Evolutionary conservation across 352 stramenopile species (phyloP), one percentile per base, ranked within the genome.

Genomic region (Phytopythium oedochilum): DNA sequence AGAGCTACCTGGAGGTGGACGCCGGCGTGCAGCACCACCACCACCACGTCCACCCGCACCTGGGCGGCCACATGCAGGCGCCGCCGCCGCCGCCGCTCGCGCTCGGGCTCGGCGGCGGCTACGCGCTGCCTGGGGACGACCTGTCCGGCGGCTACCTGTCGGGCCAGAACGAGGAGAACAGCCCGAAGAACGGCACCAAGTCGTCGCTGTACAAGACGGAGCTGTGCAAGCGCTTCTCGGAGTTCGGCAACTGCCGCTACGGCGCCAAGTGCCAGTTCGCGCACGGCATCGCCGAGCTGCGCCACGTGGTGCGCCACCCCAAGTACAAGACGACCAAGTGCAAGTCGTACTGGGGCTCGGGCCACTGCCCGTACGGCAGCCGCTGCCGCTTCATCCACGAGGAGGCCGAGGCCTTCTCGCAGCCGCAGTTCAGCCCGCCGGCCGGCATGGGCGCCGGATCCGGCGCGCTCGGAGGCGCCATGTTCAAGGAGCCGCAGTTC

Each of bases 321-420:
- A 94, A 94, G 76, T 92, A 94, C 80, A 94, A 94, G 73, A 94
- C 85, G n/a, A 93, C 83, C 57, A 93, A 93, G 66, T 96, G 85
- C 80, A 95, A 96, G 77, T 92, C 83, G 34, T 96, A 95, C 68
- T 88, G 84, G 76, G 78, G 83, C n/a, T 94, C 86, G 17, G 86
- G 86, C 25, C 79, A 92, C 64, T 96, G 86, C 54, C 84, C 76
- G 15, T 96, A 96, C 68, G 86, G 86, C 40, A 85, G 68, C 38
- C 83, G 86, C 60, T 96, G 86, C 62, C 77, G 86, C 50, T 96
- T 95, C 59, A 95, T 96, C 53, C 86, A 96, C 62, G 82, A 94
- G 55, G 83, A 92, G 57, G 56, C 74, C 2, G 82, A 92, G 60
- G 75, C 71, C 25, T 83, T 83, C 54, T 57, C 60, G 23, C 66